Evolutionary conservation across 306 rosid species (phyloP), one percentile per base, ranked within the genome.

Genomic region (Casuarina glauca): DNA sequence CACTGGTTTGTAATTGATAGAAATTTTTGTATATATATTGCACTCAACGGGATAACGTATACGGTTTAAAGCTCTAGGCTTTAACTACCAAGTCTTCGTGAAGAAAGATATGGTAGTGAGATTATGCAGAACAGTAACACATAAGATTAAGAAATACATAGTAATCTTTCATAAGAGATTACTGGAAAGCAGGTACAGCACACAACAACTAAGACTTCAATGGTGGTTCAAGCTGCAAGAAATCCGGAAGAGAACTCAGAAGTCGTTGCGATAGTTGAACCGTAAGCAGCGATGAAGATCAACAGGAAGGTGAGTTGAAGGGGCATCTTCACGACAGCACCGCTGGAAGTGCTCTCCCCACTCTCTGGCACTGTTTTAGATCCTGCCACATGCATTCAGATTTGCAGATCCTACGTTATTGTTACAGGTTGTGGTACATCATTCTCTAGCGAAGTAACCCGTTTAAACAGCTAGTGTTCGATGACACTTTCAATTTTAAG

Each of bases 241-340:
- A 67, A n/a, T 42, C 71, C 71, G 50, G 42, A n/a, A 42, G 50
- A 41, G n/a, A 42, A 67, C 36, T 67, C 71, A 17, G 16, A 67
- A 67, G 71, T 46, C 42, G 71, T 15, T 13, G 6, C 32, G 42
- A 67, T 10, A 8, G 49, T 42, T 42, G 48, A 67, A 42, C 32
- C 9, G 42, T 66, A 66, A 5, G 71, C 2, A 66, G 35, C 49
- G 2, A 42, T 3, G 71, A 67, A 67, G 51, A 67, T 42, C 20
- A 42, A 67, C 6, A 41, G 36, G 35, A 67, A 26, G 71, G n/a
- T 16, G 32, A 67, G 71, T 32, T 67, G 50, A 67, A 42, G 51
- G 71, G 71, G 50, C 32, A 41, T 67, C 50, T 67, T 50, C 17
- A n/a, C 13, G 71, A n/a, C 42, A 13, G 50, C 50, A 9, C 50